Base-by-base conservation (phyloP, 805 yeast genomes). In the Metschnikowia lochheadii region DNA sequence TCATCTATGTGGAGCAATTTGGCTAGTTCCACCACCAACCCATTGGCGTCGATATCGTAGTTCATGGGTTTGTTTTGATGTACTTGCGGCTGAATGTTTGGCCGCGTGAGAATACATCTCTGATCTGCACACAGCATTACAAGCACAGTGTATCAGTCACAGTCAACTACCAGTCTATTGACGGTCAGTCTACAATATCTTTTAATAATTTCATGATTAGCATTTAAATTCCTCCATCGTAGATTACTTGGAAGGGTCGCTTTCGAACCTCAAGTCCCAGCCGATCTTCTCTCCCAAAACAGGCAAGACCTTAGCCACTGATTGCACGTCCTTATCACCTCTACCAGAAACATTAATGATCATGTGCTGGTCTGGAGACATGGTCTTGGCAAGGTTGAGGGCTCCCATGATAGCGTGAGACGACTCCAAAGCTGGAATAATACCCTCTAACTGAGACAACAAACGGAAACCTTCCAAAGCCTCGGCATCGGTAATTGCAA, bases 311-410 rank as follows among this genome's bases (percentile, higher is more conserved):
- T 94, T 97, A 43, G 99, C 99, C 49, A 94, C 97, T 67, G 91
- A 88, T 72, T 90, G 97, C 37, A 94, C 99, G 69, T 94, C 99
- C 76, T 94, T 94, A 69, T 94, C 99, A 73, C 99, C 99, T 79
- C 99, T 88, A 63, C 99, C 99, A 47, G 97, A 89, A 50, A 94
- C 80, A 67, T 90, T 90, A 64, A 94, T 86, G 53, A 94, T 85
- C 51, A 94, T 75, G 65, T 89, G 83, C 72, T 90, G 79, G 58
- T 87, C 96, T 57, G 83, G 79, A 21, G 79, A 65, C 85, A 94
- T 77, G 15, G 83, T 85, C 75, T 89, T 73, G 31, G 99, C 99
- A 45, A 88, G 78, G 70, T 90, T 81, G 53, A 88, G 76, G 44
- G 91, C 99, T 60, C 97, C 97, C 65, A 78, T 87, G 49, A 94